phyloP scores from a whole-genome alignment of 2,329 filamentous ascomycete genomes.

The Cytospora schulzeri region DNA sequence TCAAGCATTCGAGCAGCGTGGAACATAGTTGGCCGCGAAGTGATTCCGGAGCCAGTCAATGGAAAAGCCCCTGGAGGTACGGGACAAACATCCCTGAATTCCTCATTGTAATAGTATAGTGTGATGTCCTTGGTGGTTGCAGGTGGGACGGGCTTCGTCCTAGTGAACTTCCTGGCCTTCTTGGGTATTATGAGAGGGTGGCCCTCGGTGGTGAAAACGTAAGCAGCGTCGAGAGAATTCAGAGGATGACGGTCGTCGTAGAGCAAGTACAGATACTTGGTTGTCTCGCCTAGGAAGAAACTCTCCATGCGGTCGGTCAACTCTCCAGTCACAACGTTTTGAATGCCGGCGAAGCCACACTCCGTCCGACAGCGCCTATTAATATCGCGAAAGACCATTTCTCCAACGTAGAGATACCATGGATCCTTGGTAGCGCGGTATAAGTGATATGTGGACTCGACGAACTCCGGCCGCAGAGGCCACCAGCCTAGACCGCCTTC shows the following conservation, averaged over 20 bases:
- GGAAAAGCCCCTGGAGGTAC: slow-evolving; percentile 59
- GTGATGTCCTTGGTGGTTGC: slow-evolving; percentile 27
- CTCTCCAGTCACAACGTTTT: slow-evolving; percentile 80
- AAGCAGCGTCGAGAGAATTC: slow-evolving; percentile 82
- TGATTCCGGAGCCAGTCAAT: slow-evolving; percentile 76
- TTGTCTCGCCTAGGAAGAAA: slow-evolving; percentile 95
- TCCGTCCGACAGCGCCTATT: slow-evolving; percentile 83
- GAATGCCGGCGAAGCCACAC: slow-evolving; percentile 91
- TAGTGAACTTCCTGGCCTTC: slow-evolving; percentile 36
- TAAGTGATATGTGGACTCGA: slow-evolving; percentile 95
- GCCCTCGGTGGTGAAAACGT: slow-evolving; percentile 94
- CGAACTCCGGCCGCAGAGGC: slow-evolving; percentile 93
- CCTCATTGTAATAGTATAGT: slow-evolving; percentile 43
- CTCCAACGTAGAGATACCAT: slow-evolving; percentile 93
- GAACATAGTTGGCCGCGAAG: slow-evolving; percentile 79
- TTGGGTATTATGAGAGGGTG: slow-evolving; percentile 86
- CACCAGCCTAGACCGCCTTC: slow-evolving; percentile 92
- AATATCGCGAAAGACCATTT: slow-evolving; percentile 92
- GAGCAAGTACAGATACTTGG: slow-evolving; percentile 91
- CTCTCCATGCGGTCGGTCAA: slow-evolving; percentile 96
- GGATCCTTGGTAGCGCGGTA: slow-evolving; percentile 91
- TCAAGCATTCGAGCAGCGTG: slow-evolving; percentile 85
- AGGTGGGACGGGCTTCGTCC: slow-evolving; percentile 28
- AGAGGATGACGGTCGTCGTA: slow-evolving; percentile 86
- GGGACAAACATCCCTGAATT: slow-evolving; percentile 67